Evolutionary conservation across 1,139 yeast species (phyloP).

Genomic region (Suhomyces taliae): DNA sequence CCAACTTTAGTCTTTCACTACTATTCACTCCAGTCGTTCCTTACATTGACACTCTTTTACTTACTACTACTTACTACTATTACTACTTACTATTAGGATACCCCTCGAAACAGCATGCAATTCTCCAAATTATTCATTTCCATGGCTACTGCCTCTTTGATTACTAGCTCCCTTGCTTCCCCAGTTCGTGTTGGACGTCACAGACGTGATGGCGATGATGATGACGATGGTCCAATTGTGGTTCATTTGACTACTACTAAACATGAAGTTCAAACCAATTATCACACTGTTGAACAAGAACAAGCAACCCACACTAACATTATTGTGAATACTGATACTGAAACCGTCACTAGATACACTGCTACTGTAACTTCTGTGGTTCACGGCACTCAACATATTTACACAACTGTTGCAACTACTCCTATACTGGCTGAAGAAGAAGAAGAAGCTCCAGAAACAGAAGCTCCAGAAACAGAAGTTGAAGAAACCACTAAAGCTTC

Average conservation of each 20-base stretch:
- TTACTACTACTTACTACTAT: neutral
- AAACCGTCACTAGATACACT: slow-evolving; percentile 45
- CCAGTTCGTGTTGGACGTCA: slow-evolving; percentile 19
- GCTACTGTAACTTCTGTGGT: slow-evolving; percentile 48
- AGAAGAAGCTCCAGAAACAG: slow-evolving; percentile 8
- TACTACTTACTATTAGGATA: slow-evolving; percentile 4
- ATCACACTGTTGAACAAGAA: slow-evolving; percentile 33
- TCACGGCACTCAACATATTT: slow-evolving; percentile 40
- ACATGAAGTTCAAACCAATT: slow-evolving; percentile 34
- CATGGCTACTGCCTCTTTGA: slow-evolving; percentile 23
- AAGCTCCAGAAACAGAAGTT: slow-evolving; percentile 5
- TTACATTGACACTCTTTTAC: slow-evolving; percentile 9
- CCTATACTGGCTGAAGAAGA: slow-evolving; percentile 24
- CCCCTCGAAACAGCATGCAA: slow-evolving; percentile 27
- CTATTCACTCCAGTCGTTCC: slow-evolving; percentile 21
- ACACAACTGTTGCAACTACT: slow-evolving; percentile 39
- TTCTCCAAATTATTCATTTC: slow-evolving; percentile 29
- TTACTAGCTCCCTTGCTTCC: slow-evolving; percentile 27
- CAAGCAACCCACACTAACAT: slow-evolving; percentile 32
- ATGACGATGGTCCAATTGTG: slow-evolving; percentile 33
- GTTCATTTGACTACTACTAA: slow-evolving; percentile 41
- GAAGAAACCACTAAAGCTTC: slow-evolving; percentile 14
- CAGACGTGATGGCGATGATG: slow-evolving; percentile 15
- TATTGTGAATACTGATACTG: slow-evolving; percentile 32
- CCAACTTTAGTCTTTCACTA: slow-evolving; percentile 15